Evolutionary conservation across 2,329 filamentous ascomycete species (phyloP), one percentile per base, ranked within the genome.

Genomic region (Xylaria sp.): DNA sequence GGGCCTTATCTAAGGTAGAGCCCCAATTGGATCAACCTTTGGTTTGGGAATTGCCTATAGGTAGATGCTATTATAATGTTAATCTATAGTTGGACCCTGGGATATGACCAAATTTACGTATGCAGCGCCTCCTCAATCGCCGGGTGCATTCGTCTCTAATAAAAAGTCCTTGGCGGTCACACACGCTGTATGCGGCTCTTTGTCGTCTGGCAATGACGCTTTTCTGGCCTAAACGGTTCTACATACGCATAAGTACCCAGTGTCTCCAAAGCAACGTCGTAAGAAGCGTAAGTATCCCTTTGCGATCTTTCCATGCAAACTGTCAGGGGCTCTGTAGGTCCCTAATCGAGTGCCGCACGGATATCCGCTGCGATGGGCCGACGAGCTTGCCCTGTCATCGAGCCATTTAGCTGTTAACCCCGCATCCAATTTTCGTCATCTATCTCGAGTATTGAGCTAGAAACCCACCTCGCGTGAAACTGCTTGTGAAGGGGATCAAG

Each of bases 261-360:
- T 11, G 31, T 40, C 25, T n/a, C 23, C 23, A 47, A 25, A n/a
- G 10, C 21, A 15, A 38, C 41, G n/a, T 48, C n/a, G n/a, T 43
- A 27, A 19, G 21, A 56, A 56, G 15, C 9, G 25, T 47, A 25
- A 47, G 31, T 23, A 41, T 47, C 63, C 29, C 13, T 58, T 29
- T 44, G 53, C 43, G 51, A 25, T 19, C 27, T 59, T 65, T 63
- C 49, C 25, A 66, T 68, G 64, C 57, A 48, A 46, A 25, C 38
- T 19, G 41, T 33, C 31, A 25, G 19, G 31, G 15, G 15, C 54
- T 43, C 51, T 58, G 46, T 44, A 51, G 35, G 38, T 48, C 40
- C 21, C 49, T 17, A 21, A 5, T 54, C 17, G 15, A 38, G n/a
- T 49, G 13, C 41, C 44, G 31, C 47, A 57, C 59, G 23, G 19